phyloP scores from a whole-genome alignment of 306 rosid genomes.

The Dalbergia cultrata region DNA sequence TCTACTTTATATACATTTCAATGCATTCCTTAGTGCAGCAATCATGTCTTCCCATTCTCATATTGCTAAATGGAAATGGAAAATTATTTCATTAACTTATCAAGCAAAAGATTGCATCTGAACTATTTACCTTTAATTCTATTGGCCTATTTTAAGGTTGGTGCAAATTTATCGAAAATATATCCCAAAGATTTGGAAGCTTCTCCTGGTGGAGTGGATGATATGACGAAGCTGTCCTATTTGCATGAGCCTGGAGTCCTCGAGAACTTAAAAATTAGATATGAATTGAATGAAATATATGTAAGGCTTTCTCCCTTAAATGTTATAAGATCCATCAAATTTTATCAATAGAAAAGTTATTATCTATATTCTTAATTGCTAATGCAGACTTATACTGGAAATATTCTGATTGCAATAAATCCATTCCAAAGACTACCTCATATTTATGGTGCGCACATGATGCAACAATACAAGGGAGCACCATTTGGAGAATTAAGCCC shows the following conservation, averaged over 20 bases:
- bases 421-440: constrained; percentile 98
- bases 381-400: constrained; percentile 95
- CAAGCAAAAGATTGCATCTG: constrained; percentile 44
- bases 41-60: constrained; percentile 16
- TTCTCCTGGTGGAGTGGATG: constrained; percentile 97
- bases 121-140: constrained; percentile 28
- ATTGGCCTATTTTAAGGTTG: constrained; percentile 63
- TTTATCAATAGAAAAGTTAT: constrained; percentile 34
- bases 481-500: constrained; percentile 98
- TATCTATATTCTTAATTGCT: constrained; percentile 36
- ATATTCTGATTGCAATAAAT: constrained; percentile 96
- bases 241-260: constrained; percentile 98
- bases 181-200: constrained; percentile 92
- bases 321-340: constrained; percentile 18
- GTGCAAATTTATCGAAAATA: constrained; percentile 70
- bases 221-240: constrained; percentile 98
- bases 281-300: constrained; percentile 95
- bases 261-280: constrained; percentile 87
- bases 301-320: constrained; percentile 58
- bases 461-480: constrained; percentile 98
- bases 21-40: constrained; percentile 39
- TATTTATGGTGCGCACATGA: constrained; percentile 92
- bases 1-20: constrained; percentile 25
- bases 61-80: constrained; percentile 25
- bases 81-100: constrained; percentile 38